These are phyloP conservation scores for Colletotrichum camelliae DNA, from an alignment of 2,329 filamentous ascomycete genomes.

Conservation along the genomic window DNA sequence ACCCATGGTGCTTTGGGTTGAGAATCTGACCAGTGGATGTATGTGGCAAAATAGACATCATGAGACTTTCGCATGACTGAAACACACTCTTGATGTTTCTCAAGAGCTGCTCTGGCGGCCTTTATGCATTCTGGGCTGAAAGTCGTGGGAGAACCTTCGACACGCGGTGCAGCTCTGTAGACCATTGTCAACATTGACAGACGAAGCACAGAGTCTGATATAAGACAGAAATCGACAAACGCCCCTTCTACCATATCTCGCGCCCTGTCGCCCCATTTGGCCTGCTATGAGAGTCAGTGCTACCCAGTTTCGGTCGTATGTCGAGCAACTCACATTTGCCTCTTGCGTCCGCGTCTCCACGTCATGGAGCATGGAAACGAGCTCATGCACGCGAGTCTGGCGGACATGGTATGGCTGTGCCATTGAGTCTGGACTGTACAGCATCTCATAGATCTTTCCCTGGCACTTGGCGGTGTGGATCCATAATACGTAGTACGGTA, in stretches of 20 bases:
- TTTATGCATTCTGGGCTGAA: slow-evolving; percentile 49
- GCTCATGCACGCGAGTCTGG: slow-evolving; percentile 34
- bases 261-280: neutral
- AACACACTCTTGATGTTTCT: slow-evolving; percentile 45
- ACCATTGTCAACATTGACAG: slow-evolving; percentile 46
- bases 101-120: slow-evolving; percentile 45
- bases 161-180: slow-evolving; percentile 44
- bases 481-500: slow-evolving; percentile 50
- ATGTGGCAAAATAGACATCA: slow-evolving; percentile 40
- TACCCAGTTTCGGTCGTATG: neutral
- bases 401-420: slow-evolving; percentile 38
- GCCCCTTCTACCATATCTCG: slow-evolving; percentile 22
- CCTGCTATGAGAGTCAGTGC: neutral
- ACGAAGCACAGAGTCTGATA: slow-evolving; percentile 46
- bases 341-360: slow-evolving; percentile 31
- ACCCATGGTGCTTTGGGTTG: fast-evolving
- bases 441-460: slow-evolving; percentile 59
- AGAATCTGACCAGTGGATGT: slow-evolving; percentile 47
- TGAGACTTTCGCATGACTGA: slow-evolving; percentile 39
- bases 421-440: slow-evolving; percentile 53
- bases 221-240: slow-evolving; percentile 39
- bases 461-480: slow-evolving; percentile 56
- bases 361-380: slow-evolving; percentile 35
- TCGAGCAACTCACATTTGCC: slow-evolving; percentile 11
- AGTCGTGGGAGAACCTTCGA: slow-evolving; percentile 32